A percentile compares a stretch with the other conserved stretches of the same genome.
These are phyloP conservation scores for Dorcoceras hygrometricum DNA, from an alignment of 257 asterid species.

Conservation along the genomic window DNA sequence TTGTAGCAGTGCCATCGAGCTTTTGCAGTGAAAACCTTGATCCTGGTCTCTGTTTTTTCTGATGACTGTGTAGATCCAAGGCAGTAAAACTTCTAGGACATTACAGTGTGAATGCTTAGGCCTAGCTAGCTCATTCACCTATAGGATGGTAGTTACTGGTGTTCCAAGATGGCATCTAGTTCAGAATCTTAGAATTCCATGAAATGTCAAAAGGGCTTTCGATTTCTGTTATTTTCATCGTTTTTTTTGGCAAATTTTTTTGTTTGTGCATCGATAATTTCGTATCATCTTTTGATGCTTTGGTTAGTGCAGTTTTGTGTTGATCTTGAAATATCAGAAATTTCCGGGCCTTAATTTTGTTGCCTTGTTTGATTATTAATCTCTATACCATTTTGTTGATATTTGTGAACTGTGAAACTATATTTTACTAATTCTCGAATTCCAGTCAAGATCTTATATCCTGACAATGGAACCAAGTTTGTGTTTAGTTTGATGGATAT, in stretches of 20 bases:
- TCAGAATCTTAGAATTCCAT: conserved; percentile 8
- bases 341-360: not conserved
- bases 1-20: conserved; percentile 71
- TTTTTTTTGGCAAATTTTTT: not conserved
- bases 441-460: too few relatives aligned
- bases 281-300: not conserved
- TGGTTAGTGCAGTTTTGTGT: not conserved
- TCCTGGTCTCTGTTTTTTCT: conserved; percentile 38
- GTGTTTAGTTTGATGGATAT: too few relatives aligned
- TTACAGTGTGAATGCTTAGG: not conserved
- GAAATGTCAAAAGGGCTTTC: not conserved
- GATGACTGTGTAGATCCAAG: conserved; percentile 6
- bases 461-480: too few relatives aligned
- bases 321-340: not conserved
- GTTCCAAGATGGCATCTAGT: conserved; percentile 36
- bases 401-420: too few relatives aligned
- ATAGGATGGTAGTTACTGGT: conserved; percentile 33
- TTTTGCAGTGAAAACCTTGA: conserved; percentile 66
- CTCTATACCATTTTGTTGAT: not conserved
- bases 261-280: not conserved
- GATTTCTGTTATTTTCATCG: not conserved
- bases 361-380: not conserved
- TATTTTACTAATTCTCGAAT: too few relatives aligned
- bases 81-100: not conserved
- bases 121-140: conserved; percentile 8